Evolutionary conservation across 1,284 basidiomycete genomes (phyloP).

Genomic region (Coniferiporia sulphurascens): DNA sequence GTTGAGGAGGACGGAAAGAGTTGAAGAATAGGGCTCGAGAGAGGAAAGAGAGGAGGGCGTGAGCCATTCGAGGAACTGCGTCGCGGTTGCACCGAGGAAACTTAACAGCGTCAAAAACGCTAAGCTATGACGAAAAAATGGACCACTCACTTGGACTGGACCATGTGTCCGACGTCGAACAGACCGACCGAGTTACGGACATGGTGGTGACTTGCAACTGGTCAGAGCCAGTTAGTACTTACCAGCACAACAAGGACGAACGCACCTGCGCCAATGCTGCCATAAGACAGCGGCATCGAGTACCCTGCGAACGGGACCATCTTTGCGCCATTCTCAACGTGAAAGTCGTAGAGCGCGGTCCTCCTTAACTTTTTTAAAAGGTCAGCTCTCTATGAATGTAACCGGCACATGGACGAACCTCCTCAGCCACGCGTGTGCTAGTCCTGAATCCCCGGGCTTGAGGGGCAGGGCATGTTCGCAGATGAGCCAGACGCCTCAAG

Average conservation of each 20-base stretch:
- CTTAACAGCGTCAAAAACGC: conserved; percentile 28
- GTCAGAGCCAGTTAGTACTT: conserved; percentile 4
- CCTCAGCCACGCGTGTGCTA: conserved; percentile 1
- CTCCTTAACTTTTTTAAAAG: conserved; percentile 37
- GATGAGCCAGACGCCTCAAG: not conserved
- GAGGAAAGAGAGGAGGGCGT: conserved; percentile 76
- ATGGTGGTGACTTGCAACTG: conserved; percentile 90
- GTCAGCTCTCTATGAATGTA: not conserved
- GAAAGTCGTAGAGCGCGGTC: conserved; percentile 90
- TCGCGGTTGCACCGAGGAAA: conserved; percentile 71
- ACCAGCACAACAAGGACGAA: conserved; percentile 10
- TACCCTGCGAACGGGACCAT: conserved; percentile 98
- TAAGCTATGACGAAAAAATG: conserved; percentile 6
- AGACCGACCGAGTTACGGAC: conserved; percentile 82
- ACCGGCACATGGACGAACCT: not conserved
- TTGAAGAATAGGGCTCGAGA: conserved; percentile 67
- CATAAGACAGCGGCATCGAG: conserved; percentile 91
- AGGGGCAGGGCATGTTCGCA: not conserved
- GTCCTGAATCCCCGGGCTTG: conserved; percentile 7
- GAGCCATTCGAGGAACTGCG: conserved; percentile 80
- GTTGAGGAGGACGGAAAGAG: conserved; percentile 87
- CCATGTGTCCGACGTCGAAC: conserved; percentile 99
- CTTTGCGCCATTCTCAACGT: conserved; percentile 81
- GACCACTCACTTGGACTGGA: conserved; percentile 68
- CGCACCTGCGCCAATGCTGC: conserved; percentile 75